These are phyloP conservation scores for Malassezia sp. DNA, from an alignment of 1,284 basidiomycete genomes.

Conservation along the genomic window DNA sequence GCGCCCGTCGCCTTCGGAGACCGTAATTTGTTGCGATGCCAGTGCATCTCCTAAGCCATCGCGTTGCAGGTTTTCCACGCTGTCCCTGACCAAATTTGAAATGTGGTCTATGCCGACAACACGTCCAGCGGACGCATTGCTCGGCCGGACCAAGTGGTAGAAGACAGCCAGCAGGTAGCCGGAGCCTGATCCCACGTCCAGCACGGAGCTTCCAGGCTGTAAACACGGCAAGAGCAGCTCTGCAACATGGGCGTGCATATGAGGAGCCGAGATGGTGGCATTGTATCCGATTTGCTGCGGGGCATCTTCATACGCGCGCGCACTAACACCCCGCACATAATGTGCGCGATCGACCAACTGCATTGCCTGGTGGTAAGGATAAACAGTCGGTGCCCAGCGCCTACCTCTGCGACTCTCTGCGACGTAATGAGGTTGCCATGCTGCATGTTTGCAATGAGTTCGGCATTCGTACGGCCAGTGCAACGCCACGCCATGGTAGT, in stretches of 20 bases:
- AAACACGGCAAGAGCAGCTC: conserved; percentile 64
- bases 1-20: conserved; percentile 71
- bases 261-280: conserved; percentile 80
- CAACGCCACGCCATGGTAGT: conserved; percentile 67
- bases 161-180: conserved; percentile 41
- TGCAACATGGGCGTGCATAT: conserved; percentile 70
- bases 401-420: conserved; percentile 16
- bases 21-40: conserved; percentile 53
- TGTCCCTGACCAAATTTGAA: conserved; percentile 51
- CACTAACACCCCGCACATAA: conserved; percentile 52
- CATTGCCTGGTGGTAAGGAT: conserved; percentile 20
- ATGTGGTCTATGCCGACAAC: conserved; percentile 91
- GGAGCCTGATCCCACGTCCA: conserved; percentile 55
- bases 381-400: neutral
- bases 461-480: conserved; percentile 58
- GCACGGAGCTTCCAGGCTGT: conserved; percentile 59
- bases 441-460: conserved; percentile 61
- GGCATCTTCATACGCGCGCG: conserved; percentile 59
- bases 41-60: conserved; percentile 59
- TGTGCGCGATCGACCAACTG: conserved; percentile 46
- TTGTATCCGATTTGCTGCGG: conserved; percentile 71
- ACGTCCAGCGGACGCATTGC: conserved; percentile 49
- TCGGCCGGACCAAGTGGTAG: conserved; percentile 22
- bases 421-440: conserved; percentile 52
- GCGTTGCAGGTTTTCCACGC: conserved; percentile 57